Conservation (phyloP, 2,329 filamentous ascomycete genomes). For the Claviceps digitariae region DNA sequence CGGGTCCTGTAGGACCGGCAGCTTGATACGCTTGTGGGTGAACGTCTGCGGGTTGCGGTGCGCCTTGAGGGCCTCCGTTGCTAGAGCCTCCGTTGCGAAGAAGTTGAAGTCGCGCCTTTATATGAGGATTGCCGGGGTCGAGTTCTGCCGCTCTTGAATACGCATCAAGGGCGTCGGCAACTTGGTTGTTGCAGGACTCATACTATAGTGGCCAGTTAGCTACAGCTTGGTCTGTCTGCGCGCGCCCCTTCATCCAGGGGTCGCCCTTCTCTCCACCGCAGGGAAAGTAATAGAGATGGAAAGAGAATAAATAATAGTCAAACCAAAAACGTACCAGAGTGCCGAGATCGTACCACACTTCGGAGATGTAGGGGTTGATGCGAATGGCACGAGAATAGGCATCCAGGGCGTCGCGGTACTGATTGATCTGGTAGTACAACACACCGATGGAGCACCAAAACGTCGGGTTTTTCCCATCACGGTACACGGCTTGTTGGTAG, state of each 20-base stretch:
- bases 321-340: conserved; percentile 53
- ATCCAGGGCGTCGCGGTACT: conserved; percentile 94
- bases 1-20: conserved; percentile 65
- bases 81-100: conserved; percentile 68
- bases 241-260: too few species aligned
- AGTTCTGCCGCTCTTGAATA: conserved; percentile 91
- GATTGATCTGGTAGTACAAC: conserved; percentile 98
- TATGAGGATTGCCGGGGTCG: conserved; percentile 85
- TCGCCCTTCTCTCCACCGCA: too few species aligned
- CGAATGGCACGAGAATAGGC: conserved; percentile 95
- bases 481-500: conserved; percentile 96
- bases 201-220: conserved; percentile 43
- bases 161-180: conserved; percentile 86
- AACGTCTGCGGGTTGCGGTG: conserved; percentile 88
- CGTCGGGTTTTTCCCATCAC: conserved; percentile 91
- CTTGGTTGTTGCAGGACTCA: conserved; percentile 98
- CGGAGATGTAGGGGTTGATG: conserved; percentile 93
- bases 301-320: conserved; percentile 27
- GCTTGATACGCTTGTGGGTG: conserved; percentile 90
- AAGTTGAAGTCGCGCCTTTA: conserved; percentile 85
- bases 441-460: conserved; percentile 99
- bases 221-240: conserved; percentile 17
- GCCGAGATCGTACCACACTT: conserved; percentile 97
- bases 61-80: conserved; percentile 57
- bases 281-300: not conserved